Evolutionary conservation across 371 early-diverging fungal genomes (phyloP), one percentile per base, ranked within the genome.

Genomic region (Lichtheimia hyalospora): DNA sequence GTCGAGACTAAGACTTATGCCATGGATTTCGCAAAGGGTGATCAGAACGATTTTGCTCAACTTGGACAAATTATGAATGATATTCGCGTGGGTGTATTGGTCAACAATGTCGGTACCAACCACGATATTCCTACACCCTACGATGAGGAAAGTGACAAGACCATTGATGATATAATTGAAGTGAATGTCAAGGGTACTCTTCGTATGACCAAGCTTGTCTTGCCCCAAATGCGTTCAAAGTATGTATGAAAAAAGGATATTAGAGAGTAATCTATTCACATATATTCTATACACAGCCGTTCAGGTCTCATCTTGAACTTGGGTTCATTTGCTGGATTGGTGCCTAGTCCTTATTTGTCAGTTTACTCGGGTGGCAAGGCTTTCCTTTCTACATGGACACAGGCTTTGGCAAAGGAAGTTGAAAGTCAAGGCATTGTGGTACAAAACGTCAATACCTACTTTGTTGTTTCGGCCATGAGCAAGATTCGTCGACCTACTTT

Each of bases 311-410:
- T 99, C 56, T 74, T 99, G 63, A 97, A 95, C 79, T 74, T 93
- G 54, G 99, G 98, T 13, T 97, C 99, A 21, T 90, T 96, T 69
- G 87, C 96, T 43, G 96, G 95, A 24, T 74, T 90, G 28, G 77
- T 94, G 24, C 93, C 99, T 42, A 89, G 89, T 14, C 97, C 97
- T 24, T 88, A 87, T 71, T 83, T 97, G 60, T 85, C 95, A 42
- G 89, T 93, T 25, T 99, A 99, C 84, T 92, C 96, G 57, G 96
- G 92, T 25, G 88, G 94, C 58, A 98, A 98, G 75, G 89, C 97
- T 0, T 97, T 96, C 80, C 79, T 99, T 59, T 87, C 90, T 50
- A 85, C 86, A 58, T 98, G 92, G 89, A 91, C 95, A 52, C 89
- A 89, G 73, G 91, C 95, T 18, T 78, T 99, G 52, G 93, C 90